Evolutionary conservation across 1,284 basidiomycete genomes (phyloP), one percentile per base, ranked within the genome.

Genomic region (Hemileia vastatrix): DNA sequence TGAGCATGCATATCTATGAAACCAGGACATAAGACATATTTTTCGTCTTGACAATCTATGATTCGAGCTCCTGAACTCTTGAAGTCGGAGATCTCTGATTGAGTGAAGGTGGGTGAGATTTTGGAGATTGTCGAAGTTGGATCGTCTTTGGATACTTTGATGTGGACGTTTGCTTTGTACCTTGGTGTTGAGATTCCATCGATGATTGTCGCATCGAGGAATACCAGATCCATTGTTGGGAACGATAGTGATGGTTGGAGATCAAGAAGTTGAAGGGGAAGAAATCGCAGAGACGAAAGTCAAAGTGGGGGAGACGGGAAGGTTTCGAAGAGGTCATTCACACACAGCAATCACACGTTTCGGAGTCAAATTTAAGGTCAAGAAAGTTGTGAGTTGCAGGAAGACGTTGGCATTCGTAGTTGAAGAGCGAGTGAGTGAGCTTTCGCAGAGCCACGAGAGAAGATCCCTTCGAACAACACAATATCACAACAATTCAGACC

Each of bases 1-100:
- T 77, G 76, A 3, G 76, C 76, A 66, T 77, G 76, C 67, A 77
- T 68, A 63, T 77, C 76, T 54, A 77, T 76, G 63, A 77, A 77
- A 3, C 76, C 76, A 4, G 76, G 76, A 19, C 67, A 68, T 1
- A 77, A 66, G n/a, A 66, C 63, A n/a, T n/a, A n/a, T n/a, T n/a
- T n/a, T n/a, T n/a, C n/a, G 23, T 54, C 21, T 23, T 54, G 21
- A 43, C 52, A 54, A 21, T 54, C 52, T 32, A 54, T 32, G 15
- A 54, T 43, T 32, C 52, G 15, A 23, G 52, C 27, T 21, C 21
- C 36, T 15, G 8, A 15, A 40, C 11, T 11, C 15, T 40, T 9
- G 36, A 40, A 40, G 15, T 40, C 36, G 9, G 36, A 40, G 36
- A 40, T 40, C 15, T 40, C 11, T 11, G 36, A 40, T 9, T 9